phyloP scores from a whole-genome alignment of 352 stramenopile genomes.

The Globisporangium lucens region DNA sequence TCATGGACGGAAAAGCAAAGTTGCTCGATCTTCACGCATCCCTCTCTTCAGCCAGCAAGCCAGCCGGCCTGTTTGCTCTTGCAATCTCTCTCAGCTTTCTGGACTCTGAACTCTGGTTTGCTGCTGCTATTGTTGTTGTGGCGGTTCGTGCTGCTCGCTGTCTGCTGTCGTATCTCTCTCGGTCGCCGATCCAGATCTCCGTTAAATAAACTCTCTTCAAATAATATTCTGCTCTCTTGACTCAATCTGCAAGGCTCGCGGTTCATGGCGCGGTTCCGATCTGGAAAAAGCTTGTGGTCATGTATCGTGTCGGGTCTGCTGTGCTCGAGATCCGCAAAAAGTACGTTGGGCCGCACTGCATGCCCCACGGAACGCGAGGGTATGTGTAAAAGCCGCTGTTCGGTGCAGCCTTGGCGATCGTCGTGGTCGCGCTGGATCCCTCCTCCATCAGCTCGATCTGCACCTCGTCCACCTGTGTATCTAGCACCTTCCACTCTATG shows the following conservation, averaged over 20 bases:
- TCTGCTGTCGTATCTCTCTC: background rate
- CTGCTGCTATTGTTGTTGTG: background rate
- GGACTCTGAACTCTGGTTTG: background rate
- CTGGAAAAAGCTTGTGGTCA: conserved; percentile 63
- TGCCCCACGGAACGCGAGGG: conserved; percentile 78
- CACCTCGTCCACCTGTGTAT: conserved; percentile 39
- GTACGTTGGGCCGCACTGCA: conserved; percentile 74
- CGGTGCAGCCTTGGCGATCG: conserved; percentile 50
- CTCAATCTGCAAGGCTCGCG: background rate
- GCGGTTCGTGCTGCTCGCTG: background rate
- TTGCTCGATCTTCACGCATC: background rate
- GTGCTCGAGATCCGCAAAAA: conserved; percentile 63
- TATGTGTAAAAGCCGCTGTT: conserved; percentile 77
- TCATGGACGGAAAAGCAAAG: background rate
- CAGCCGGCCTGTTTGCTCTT: background rate
- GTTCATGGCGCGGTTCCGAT: conserved; percentile 50
- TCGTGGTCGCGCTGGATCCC: conserved; percentile 59
- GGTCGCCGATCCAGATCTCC: background rate
- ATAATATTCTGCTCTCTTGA: conserved; percentile 6
- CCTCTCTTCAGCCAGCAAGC: background rate
- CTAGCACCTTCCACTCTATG: conserved; percentile 77
- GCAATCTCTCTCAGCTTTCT: background rate
- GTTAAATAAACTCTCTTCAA: conserved; percentile 16
- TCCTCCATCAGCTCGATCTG: conserved; percentile 71
- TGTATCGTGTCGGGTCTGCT: conserved; percentile 38